Percentiles rank a stretch among this genome's conserved stretches.
Evolutionary conservation across 768 basidiomycete species (phyloP).

Genomic region (Pleurotus citrinopileatus): DNA sequence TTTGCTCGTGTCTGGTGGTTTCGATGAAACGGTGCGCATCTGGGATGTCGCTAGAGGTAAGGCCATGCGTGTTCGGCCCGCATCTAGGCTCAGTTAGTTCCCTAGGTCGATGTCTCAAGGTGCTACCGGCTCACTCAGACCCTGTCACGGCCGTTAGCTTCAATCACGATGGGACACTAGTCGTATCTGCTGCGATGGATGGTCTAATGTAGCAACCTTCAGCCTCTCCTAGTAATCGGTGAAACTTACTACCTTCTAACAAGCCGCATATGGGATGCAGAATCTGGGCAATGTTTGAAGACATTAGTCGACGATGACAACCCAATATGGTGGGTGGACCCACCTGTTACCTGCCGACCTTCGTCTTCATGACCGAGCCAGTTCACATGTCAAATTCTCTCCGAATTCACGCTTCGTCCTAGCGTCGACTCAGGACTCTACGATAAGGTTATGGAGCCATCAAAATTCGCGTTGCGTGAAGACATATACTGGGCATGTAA

Average conservation of each 20-base stretch:
- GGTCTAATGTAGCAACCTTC: slow-evolving; percentile 76
- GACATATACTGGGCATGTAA: slow-evolving; percentile 85
- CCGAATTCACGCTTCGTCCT: slow-evolving; percentile 90
- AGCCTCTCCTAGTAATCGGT: slow-evolving; percentile 8
- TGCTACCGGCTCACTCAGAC: slow-evolving; percentile 94
- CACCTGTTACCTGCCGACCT: slow-evolving; percentile 10
- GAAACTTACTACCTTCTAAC: background rate
- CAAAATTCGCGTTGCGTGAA: slow-evolving; percentile 89
- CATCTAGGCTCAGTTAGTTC: background rate
- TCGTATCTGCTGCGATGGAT: slow-evolving; percentile 95
- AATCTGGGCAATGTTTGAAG: slow-evolving; percentile 96
- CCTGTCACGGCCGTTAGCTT: slow-evolving; percentile 94
- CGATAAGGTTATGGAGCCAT: slow-evolving; percentile 92
- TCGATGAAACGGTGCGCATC: slow-evolving; percentile 94
- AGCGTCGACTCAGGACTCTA: slow-evolving; percentile 91
- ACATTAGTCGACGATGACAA: slow-evolving; percentile 96
- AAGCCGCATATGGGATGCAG: slow-evolving; percentile 97
- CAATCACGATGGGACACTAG: slow-evolving; percentile 92
- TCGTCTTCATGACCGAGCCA: slow-evolving; percentile 26
- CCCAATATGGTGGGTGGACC: slow-evolving; percentile 70
- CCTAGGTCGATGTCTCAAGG: slow-evolving; percentile 78
- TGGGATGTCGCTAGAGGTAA: slow-evolving; percentile 93
- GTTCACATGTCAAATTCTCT: slow-evolving; percentile 88
- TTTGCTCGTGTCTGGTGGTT: slow-evolving; percentile 89
- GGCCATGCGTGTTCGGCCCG: slow-evolving; percentile 9